Evolutionary conservation across 805 yeast species (phyloP).

Genomic region (Zygosaccharomyces siamensis): DNA sequence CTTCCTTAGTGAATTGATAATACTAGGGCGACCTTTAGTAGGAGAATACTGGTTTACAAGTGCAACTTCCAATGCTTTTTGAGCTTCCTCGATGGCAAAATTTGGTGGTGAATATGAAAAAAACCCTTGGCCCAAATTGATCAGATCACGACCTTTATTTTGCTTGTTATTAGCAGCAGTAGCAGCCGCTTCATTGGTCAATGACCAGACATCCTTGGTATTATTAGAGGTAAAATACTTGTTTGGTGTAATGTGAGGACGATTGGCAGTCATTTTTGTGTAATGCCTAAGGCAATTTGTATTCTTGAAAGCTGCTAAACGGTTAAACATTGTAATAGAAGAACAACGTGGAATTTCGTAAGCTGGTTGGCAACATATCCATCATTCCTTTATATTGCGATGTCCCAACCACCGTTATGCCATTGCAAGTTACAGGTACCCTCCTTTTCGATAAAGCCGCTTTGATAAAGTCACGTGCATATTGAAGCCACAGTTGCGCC

Average conservation of each 20-base stretch:
- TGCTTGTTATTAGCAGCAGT: slow-evolving; percentile 50
- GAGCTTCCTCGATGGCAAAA: slow-evolving; percentile 83
- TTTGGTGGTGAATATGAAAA: slow-evolving; percentile 94
- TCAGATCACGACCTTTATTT: slow-evolving; percentile 68
- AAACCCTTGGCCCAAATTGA: slow-evolving; percentile 94
- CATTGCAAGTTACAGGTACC: not conserved
- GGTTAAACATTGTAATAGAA: not conserved
- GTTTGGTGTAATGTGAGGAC: slow-evolving; percentile 26
- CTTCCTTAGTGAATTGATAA: slow-evolving; percentile 63
- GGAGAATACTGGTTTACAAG: slow-evolving; percentile 88
- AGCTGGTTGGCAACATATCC: not conserved
- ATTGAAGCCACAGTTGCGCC: not conserved
- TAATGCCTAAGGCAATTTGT: not conserved
- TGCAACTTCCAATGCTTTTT: slow-evolving; percentile 65
- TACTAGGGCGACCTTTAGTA: slow-evolving; percentile 77
- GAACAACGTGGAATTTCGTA: not conserved
- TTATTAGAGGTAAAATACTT: slow-evolving; percentile 55
- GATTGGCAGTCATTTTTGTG: slow-evolving; percentile 11
- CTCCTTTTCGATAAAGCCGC: not conserved
- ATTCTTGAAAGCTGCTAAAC: not conserved
- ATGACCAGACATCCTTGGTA: slow-evolving; percentile 89
- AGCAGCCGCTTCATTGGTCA: slow-evolving; percentile 94
- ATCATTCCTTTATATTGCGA: not conserved
- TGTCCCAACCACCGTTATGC: not conserved
- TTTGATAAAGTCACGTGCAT: not conserved